phyloP scores from a whole-genome alignment of 2,329 filamentous ascomycete species.

The Paracoccidioides brasiliensis region DNA sequence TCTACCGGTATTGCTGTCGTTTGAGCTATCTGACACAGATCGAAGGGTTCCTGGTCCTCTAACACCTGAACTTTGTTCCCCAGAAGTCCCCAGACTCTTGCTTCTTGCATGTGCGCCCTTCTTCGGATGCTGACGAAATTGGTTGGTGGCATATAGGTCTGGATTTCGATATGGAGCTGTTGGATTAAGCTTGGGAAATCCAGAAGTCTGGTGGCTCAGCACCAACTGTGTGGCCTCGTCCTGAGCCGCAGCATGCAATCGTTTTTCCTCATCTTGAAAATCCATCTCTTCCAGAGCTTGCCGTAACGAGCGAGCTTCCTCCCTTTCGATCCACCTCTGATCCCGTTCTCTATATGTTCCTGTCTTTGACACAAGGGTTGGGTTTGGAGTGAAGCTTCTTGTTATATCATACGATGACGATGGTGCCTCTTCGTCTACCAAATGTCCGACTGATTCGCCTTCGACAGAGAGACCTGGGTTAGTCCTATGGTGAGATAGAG shows the following conservation, averaged over 20 bases:
- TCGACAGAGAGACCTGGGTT: constrained; percentile 16
- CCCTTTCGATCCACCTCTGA: constrained; percentile 43
- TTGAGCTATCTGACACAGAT: constrained; percentile 12
- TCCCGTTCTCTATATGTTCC: constrained; percentile 41
- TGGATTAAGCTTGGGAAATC: constrained; percentile 36
- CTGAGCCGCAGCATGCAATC: constrained; percentile 44
- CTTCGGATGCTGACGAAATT: constrained; percentile 32
- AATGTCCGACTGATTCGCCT: constrained; percentile 21
- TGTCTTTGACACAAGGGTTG: constrained; percentile 19
- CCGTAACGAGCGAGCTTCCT: constrained; percentile 44
- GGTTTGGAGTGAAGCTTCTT: constrained; percentile 26
- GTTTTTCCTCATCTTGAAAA: constrained; percentile 39
- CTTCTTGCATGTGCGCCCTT: constrained; percentile 34
- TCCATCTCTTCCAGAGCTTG: constrained; percentile 48
- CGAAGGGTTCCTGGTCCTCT: constrained; percentile 4
- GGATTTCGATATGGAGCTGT: constrained; percentile 35
- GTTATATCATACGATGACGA: constrained; percentile 17
- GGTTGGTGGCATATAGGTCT: constrained; percentile 18
- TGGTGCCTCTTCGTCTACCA: constrained; percentile 24
- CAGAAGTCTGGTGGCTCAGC: constrained; percentile 48
- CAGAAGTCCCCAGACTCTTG: constrained; percentile 20
- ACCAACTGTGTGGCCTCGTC: constrained; percentile 52
- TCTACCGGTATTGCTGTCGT: constrained; percentile 7
- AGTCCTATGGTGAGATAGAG: constrained; percentile 28
- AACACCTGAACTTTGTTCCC: background rate